Percentiles rank a stretch among this genome's conserved stretches.
Evolutionary conservation across 2,329 filamentous ascomycete species (phyloP).

Genomic region (Diaporthe ilicicola): DNA sequence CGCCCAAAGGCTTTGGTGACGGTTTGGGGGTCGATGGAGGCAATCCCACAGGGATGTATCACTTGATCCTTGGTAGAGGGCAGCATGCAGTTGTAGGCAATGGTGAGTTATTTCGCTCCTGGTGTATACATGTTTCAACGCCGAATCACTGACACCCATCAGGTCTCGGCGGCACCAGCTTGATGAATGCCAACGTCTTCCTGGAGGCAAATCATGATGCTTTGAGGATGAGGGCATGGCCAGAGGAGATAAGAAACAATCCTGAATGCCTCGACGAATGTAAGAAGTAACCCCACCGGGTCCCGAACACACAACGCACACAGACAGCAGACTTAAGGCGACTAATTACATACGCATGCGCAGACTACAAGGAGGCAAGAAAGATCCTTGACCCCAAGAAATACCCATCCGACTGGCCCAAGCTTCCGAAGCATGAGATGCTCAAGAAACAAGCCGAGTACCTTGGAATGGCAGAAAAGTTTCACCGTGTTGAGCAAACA

Average conservation of each 20-base stretch:
- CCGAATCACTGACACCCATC: background rate
- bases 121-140: no score
- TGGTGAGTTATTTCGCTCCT: slow-evolving; percentile 48
- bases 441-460: slow-evolving; percentile 64
- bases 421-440: slow-evolving; percentile 64
- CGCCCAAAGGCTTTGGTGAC: slow-evolving; percentile 49
- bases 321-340: background rate
- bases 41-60: slow-evolving; percentile 69
- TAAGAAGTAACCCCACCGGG: slow-evolving; percentile 45
- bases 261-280: slow-evolving; percentile 55
- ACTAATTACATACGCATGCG: background rate
- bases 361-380: slow-evolving; percentile 66
- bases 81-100: slow-evolving; percentile 70
- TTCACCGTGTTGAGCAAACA: slow-evolving; percentile 66
- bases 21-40: slow-evolving; percentile 55
- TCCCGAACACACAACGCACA: background rate
- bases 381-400: slow-evolving; percentile 65
- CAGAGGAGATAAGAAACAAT: slow-evolving; percentile 60
- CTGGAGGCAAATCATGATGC: slow-evolving; percentile 65
- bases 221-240: slow-evolving; percentile 65
- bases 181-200: slow-evolving; percentile 75
- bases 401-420: slow-evolving; percentile 67
- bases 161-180: slow-evolving; percentile 71
- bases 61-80: slow-evolving; percentile 68
- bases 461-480: slow-evolving; percentile 60